phyloP scores from a whole-genome alignment of 1,284 basidiomycete species.

The Ceratobasidium sp. region DNA sequence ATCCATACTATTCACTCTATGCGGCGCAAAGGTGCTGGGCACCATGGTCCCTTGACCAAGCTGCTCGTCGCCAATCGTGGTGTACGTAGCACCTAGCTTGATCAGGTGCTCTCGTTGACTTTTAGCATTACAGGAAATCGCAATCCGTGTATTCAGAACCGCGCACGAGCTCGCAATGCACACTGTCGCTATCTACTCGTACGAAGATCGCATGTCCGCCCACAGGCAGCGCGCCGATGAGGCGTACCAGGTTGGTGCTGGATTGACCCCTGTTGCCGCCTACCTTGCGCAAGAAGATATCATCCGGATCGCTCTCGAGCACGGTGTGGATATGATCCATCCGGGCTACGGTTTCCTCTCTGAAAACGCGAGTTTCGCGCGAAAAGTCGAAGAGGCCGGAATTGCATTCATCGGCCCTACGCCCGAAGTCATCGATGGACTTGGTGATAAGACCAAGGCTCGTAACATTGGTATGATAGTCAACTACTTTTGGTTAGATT shows the following conservation, averaged over 20 bases:
- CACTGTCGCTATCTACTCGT: constrained; percentile 97
- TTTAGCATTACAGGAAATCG: constrained; percentile 83
- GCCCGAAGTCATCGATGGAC: constrained; percentile 94
- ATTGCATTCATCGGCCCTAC: constrained; percentile 96
- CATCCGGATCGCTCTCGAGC: constrained; percentile 90
- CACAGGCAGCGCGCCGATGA: constrained; percentile 98
- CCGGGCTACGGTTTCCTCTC: constrained; percentile 99
- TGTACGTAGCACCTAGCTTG: constrained; percentile 56
- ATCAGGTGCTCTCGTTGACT: constrained; percentile 25
- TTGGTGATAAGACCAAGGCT: constrained; percentile 99
- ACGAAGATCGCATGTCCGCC: constrained; percentile 94
- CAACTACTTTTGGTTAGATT: constrained; percentile 37
- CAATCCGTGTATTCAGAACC: constrained; percentile 97
- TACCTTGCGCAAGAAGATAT: constrained; percentile 99
- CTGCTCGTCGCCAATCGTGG: constrained; percentile 95
- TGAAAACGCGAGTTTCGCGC: constrained; percentile 94
- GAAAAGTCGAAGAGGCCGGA: constrained; percentile 95
- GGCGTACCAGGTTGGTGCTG: constrained; percentile 97
- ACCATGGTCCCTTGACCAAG: constrained; percentile 88
- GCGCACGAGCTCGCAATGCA: constrained; percentile 99
- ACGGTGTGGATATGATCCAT: constrained; percentile 99
- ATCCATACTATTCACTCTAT: constrained; percentile 89
- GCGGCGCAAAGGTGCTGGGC: constrained; percentile 88
- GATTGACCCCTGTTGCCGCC: constrained; percentile 91
- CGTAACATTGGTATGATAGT: constrained; percentile 70